Conservation (phyloP, 176 grass and related monocot genomes). For the Eremochloa ophiuroides region DNA sequence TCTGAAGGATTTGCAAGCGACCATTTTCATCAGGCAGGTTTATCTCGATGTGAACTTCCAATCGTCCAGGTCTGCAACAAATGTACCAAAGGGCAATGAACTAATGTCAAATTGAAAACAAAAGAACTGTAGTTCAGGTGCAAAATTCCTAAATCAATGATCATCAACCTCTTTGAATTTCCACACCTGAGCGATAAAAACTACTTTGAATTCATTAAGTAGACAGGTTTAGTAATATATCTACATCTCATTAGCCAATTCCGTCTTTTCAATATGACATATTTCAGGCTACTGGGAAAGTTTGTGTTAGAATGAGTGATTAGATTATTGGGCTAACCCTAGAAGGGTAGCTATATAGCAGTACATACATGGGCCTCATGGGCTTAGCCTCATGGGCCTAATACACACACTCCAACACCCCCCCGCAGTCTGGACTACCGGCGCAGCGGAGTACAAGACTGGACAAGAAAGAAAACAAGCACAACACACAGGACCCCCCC, state of each 20-base stretch:
- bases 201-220: neutral
- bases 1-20: constrained; percentile 95
- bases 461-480: no score
- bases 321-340: no score
- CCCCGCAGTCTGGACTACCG: no score
- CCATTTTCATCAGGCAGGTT: constrained; percentile 98
- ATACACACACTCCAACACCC: no score
- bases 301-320: no score
- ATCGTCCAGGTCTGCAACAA: constrained; percentile 67
- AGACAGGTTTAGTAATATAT: neutral
- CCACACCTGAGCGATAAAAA: neutral
- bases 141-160: neutral
- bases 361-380: no score
- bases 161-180: neutral
- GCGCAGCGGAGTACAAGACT: no score
- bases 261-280: neutral
- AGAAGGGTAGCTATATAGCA: no score
- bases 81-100: constrained; percentile 24
- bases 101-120: constrained; percentile 1
- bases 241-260: constrained; percentile 4
- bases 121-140: neutral
- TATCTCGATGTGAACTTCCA: constrained; percentile 99
- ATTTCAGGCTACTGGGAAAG: constrained; percentile 3
- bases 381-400: no score
- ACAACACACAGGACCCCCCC: no score